Evolutionary conservation across 306 rosid species (phyloP).

Genomic region (Malus asiatica): DNA sequence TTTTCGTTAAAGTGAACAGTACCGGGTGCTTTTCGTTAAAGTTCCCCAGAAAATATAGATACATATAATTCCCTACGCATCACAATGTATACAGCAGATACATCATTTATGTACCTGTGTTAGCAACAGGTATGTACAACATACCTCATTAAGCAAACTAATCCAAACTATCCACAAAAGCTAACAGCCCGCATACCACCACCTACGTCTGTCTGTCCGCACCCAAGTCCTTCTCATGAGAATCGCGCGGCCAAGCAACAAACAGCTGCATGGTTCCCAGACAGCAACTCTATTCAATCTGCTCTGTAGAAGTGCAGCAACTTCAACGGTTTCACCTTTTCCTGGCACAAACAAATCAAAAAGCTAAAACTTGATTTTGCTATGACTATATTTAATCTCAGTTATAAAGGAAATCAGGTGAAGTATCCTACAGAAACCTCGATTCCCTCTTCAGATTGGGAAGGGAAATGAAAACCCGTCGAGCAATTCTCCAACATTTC

Average conservation of each 20-base stretch:
- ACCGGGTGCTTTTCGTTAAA: too few species aligned
- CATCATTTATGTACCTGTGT: constrained; percentile 1
- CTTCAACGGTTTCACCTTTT: constrained; percentile 60
- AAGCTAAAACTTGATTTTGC: neutral
- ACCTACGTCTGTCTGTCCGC: neutral
- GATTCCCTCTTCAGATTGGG: constrained; percentile 28
- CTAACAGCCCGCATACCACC: constrained; percentile 10
- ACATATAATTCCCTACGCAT: neutral
- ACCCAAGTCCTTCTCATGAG: constrained; percentile 8
- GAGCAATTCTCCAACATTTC: constrained; percentile 77
- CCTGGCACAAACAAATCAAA: constrained; percentile 30
- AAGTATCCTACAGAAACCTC: constrained; percentile 41
- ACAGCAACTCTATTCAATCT: constrained; percentile 19
- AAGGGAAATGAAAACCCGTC: constrained; percentile 69
- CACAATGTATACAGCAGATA: neutral
- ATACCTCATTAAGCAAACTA: constrained; percentile 10
- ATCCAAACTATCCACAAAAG: constrained; percentile 18
- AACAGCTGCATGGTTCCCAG: constrained; percentile 2
- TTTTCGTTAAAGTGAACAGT: too few species aligned
- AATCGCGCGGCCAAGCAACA: constrained; percentile 5
- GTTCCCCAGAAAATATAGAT: too few species aligned
- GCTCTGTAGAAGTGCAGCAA: constrained; percentile 71
- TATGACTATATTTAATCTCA: neutral
- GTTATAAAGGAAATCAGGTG: neutral
- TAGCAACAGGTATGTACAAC: constrained; percentile 29